Conservation (phyloP, 139 green algal species). For the Picochlorum sp. region DNA sequence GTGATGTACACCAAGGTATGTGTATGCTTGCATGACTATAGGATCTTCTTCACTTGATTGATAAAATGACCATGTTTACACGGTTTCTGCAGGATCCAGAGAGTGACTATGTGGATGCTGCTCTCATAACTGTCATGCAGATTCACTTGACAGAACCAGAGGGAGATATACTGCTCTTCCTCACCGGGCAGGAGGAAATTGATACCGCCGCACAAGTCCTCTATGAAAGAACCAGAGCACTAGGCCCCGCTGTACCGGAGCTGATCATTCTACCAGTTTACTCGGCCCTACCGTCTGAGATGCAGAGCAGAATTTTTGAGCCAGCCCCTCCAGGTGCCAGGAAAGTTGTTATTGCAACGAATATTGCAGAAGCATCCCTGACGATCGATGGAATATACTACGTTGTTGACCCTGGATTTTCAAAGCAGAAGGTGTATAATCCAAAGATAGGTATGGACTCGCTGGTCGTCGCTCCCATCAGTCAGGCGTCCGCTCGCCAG, state of each 20-base stretch:
- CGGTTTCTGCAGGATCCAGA: constrained; percentile 48
- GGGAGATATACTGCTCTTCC: constrained; percentile 82
- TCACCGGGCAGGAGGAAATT: constrained; percentile 82
- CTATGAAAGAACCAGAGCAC: constrained; percentile 87
- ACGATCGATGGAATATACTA: constrained; percentile 99
- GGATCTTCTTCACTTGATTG: neutral
- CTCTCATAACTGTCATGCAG: constrained; percentile 93
- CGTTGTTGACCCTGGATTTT: constrained; percentile 83
- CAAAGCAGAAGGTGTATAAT: constrained; percentile 72
- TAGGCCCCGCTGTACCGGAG: constrained; percentile 80
- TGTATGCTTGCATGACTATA: constrained; percentile 1
- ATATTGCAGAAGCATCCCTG: constrained; percentile 96
- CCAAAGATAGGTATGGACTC: constrained; percentile 86
- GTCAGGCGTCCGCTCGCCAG: constrained; percentile 83
- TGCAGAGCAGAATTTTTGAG: constrained; percentile 96
- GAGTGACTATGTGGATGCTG: constrained; percentile 90
- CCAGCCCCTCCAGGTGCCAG: constrained; percentile 78
- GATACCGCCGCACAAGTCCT: constrained; percentile 68
- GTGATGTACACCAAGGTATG: constrained; percentile 68
- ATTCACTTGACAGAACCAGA: constrained; percentile 81
- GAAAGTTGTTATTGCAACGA: constrained; percentile 96
- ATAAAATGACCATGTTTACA: neutral
- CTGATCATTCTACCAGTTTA: constrained; percentile 95
- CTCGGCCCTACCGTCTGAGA: constrained; percentile 65
- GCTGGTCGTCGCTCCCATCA: constrained; percentile 91